These are phyloP conservation scores for Carex scoparia DNA, from an alignment of 176 grass and related monocot genomes.

Conservation along the genomic window DNA sequence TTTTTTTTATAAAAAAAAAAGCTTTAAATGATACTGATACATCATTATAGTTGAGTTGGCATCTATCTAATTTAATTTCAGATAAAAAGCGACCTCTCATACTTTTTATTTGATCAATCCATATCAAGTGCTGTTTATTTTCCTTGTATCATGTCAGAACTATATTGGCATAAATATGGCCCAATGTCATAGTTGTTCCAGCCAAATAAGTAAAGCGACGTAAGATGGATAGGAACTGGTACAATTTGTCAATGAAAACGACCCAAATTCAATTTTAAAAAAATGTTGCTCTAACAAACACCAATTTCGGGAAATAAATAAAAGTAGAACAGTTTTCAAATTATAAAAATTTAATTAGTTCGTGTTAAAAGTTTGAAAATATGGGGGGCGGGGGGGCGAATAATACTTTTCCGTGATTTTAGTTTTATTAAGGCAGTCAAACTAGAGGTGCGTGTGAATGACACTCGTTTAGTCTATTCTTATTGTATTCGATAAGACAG, in stretches of 20 bases:
- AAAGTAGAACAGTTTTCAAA: too few species aligned
- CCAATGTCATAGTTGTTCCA: neutral
- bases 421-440: too few species aligned
- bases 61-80: neutral
- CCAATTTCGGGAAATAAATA: too few species aligned
- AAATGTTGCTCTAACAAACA: neutral
- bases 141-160: neutral
- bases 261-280: neutral
- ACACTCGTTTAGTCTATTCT: too few species aligned
- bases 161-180: neutral
- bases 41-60: neutral
- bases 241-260: slow-evolving; percentile 7
- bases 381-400: too few species aligned
- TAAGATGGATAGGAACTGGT: neutral
- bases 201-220: neutral
- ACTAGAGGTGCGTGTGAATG: too few species aligned
- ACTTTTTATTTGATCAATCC: neutral
- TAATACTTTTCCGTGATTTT: too few species aligned
- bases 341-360: too few species aligned
- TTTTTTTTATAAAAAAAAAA: too few species aligned
- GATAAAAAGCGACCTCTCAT: neutral
- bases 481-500: too few species aligned
- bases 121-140: neutral
- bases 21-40: too few species aligned
- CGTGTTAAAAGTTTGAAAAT: too few species aligned